Evolutionary conservation across 2,329 filamentous ascomycete genomes (phyloP), one percentile per base, ranked within the genome.

Genomic region (Pseudogymnoascus pannorum): DNA sequence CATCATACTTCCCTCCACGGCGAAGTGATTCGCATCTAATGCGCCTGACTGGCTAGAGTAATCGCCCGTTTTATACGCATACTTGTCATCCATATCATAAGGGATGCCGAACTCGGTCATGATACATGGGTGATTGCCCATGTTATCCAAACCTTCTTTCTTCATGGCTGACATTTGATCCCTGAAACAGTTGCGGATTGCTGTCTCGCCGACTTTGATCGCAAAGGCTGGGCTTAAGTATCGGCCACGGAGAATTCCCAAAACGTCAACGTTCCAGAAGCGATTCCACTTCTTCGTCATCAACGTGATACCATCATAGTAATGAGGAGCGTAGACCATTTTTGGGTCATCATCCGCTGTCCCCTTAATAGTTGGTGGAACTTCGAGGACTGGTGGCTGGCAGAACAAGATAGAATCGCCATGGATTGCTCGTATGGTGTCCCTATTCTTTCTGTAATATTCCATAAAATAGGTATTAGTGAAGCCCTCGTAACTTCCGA

Each of bases 201-300:
- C 93, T 2, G 87, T 89, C 77, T 97, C 93, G 57, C 94, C 94
- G 54, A 99, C 80, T 70, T 92, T 94, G 72, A 99, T 88, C 3
- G 91, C 94, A 71, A 99, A 93, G 0, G 91, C 91, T 11, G 94
- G 94, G 20, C 88, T 89, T 66, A 89, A 79, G 71, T 99, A 99
- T 66, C 87, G 88, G 11, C 94, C 94, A 51, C 94, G 87, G 44
- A 99, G 79, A 12, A 99, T 84, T 2, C 94, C 94, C 58, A 99
- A 86, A 4, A 99, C 91, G 72, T 99, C 94, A 6, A 99, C 89
- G 68, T 99, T 99, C 89, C 94, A 99, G 14, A 88, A 86, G 38
- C 92, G 88, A 72, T 97, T 99, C 94, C 94, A 99, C 74, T 96
- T 96, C 76, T 99, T 99, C 11, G 91, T 97, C 82, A 99, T 89